These are phyloP conservation scores for Myrica gale DNA, from an alignment of 306 rosid species.

Conservation along the genomic window DNA sequence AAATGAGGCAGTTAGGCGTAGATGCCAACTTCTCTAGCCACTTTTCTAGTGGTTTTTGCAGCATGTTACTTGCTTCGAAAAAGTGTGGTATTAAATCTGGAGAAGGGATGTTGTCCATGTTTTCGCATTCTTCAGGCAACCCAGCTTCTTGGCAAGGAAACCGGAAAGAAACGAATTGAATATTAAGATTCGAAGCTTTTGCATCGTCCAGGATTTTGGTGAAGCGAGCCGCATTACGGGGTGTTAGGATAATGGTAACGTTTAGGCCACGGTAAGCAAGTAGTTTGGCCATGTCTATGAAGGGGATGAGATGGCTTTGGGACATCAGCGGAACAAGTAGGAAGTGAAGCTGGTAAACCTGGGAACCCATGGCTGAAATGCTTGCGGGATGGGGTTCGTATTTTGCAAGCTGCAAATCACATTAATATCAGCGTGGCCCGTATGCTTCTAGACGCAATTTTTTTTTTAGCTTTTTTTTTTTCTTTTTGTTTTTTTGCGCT, in stretches of 20 bases:
- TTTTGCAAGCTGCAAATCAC: too few relatives aligned
- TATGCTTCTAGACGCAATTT: too few relatives aligned
- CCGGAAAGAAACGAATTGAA: background rate
- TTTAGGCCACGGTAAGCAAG: background rate
- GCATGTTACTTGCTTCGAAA: constrained; percentile 12
- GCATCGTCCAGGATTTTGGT: background rate
- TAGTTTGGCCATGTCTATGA: constrained; percentile 1
- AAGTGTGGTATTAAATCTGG: background rate
- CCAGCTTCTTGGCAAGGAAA: constrained; percentile 26
- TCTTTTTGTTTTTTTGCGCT: too few relatives aligned
- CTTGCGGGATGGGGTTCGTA: too few relatives aligned
- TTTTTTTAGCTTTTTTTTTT: too few relatives aligned
- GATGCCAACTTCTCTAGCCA: constrained; percentile 9
- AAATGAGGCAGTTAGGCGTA: constrained; percentile 29
- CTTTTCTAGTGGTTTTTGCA: constrained; percentile 16
- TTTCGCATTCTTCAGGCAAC: constrained; percentile 27
- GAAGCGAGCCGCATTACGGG: constrained; percentile 1
- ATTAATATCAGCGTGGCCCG: too few relatives aligned
- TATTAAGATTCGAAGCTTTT: background rate
- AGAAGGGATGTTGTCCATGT: constrained; percentile 20
- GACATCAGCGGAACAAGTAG: constrained; percentile 6
- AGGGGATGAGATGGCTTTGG: constrained; percentile 14
- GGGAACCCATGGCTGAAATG: background rate
- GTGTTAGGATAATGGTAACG: background rate
- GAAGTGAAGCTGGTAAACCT: background rate